Base-by-base conservation (phyloP, 768 basidiomycete genomes). In the Neoboletus magnificus region DNA sequence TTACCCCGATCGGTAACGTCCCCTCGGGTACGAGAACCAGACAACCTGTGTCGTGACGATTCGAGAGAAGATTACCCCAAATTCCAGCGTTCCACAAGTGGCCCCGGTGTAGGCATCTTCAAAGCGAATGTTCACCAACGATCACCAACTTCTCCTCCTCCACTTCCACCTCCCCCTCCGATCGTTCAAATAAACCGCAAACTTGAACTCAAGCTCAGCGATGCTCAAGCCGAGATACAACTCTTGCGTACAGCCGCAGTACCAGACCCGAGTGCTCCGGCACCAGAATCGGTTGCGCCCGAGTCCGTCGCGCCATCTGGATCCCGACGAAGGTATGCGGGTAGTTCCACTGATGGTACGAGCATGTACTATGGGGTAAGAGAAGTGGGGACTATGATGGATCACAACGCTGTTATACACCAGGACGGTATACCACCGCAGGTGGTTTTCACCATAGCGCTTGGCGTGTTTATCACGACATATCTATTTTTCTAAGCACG, bases 401-500 rank as follows among this genome's bases (percentile, higher is more conserved):
- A 84, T 50, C 76, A 74, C 33, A 83, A 84, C 47, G 63, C 72
- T 50, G 72, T 79, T 47, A 71, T 80, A 59, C 83, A 82, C 54
- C 84, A 85, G 50, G 93, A 95, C 40, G 96, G 96, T 65, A 93
- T 98, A 44, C 93, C 96, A 46, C 82, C 95, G 60, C 92, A 95
- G 73, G 83, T 97, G 50, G 94, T 97, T 47, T 88, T 90, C 53
- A 89, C 89, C 68, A 83, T 98, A 66, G 86, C 91, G 32, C 79
- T 96, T 44, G 90, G 89, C 50, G 93, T 98, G 45, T 98, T 98
- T 76, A 83, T 96, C 72, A 89, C 91, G 64, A 98, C 96, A 36
- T 98, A 97, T 78, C 83, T 97, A 71, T 97, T 97, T 82, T 96
- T 97, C 79, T 97, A 73, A 90, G 62, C 64, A 69, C 50, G 67